phyloP scores from a whole-genome alignment of 768 basidiomycete genomes.

The Rickenella mellea region DNA sequence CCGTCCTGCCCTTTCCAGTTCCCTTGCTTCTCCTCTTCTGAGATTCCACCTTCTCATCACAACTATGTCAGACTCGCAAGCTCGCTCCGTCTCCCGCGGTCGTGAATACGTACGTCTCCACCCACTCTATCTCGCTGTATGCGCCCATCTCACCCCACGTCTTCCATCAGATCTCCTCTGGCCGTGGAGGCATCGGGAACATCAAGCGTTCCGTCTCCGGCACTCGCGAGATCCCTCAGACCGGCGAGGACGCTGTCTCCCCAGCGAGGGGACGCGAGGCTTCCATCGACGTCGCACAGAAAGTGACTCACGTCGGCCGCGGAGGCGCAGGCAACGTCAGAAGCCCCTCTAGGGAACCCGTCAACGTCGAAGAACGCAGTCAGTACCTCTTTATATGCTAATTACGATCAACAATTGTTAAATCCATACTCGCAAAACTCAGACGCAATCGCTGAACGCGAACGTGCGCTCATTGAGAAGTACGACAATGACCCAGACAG shows the following conservation, averaged over 20 bases:
- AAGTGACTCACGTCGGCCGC: constrained; percentile 41
- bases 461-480: constrained; percentile 28
- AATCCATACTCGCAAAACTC: too few relatives aligned
- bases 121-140: neutral
- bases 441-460: neutral
- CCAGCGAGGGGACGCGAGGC: constrained; percentile 55
- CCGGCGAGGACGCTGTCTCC: constrained; percentile 45
- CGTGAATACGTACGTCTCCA: constrained; percentile 7
- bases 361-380: constrained; percentile 3
- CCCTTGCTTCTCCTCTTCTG: too few relatives aligned
- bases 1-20: too few relatives aligned
- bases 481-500: constrained; percentile 20
- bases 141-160: neutral
- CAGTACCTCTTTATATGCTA: too few relatives aligned
- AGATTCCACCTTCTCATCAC: too few relatives aligned
- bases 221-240: constrained; percentile 28
- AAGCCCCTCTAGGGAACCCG: constrained; percentile 54
- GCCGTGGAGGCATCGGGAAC: constrained; percentile 64
- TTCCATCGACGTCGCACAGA: constrained; percentile 21
- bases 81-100: constrained; percentile 8
- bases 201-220: constrained; percentile 40
- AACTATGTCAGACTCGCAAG: neutral
- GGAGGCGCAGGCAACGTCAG: constrained; percentile 84
- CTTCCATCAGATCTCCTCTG: constrained; percentile 38
- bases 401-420: too few relatives aligned